Conservation (phyloP, 768 basidiomycete species). For the Tulasnella sp. region DNA sequence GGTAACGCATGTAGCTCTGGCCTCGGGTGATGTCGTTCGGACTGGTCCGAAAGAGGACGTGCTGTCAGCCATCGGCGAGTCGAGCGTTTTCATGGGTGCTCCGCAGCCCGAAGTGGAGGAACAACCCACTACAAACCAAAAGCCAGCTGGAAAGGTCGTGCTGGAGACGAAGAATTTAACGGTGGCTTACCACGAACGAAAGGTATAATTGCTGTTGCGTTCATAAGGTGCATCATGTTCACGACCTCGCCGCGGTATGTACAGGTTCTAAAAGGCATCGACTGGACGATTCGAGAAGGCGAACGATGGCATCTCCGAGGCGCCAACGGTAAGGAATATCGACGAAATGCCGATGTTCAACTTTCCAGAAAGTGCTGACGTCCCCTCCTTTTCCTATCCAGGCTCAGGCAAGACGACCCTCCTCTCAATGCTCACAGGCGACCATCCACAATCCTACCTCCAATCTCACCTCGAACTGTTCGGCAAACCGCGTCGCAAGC, state of each 20-base stretch:
- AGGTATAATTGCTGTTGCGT: conserved; percentile 41
- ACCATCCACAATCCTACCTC: conserved; percentile 92
- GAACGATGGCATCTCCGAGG: conserved; percentile 90
- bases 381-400: not conserved
- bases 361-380: not conserved
- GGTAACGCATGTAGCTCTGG: conserved; percentile 63
- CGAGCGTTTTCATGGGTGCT: not conserved
- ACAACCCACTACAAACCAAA: conserved; percentile 5
- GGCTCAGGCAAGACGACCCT: conserved; percentile 96
- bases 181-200: conserved; percentile 65
- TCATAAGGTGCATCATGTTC: not conserved
- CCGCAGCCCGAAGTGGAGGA: conserved; percentile 31
- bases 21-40: conserved; percentile 48
- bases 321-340: conserved; percentile 59
- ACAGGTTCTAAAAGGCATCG: conserved; percentile 70
- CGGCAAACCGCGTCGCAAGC: conserved; percentile 55
- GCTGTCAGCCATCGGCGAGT: not conserved
- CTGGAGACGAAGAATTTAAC: conserved; percentile 63
- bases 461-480: conserved; percentile 62
- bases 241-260: not conserved
- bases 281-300: conserved; percentile 78
- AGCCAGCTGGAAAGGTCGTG: conserved; percentile 42
- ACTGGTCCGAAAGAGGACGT: conserved; percentile 51
- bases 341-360: conserved; percentile 27
- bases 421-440: conserved; percentile 82